Conservation (phyloP, 1,284 basidiomycete genomes). For the Gomphus sp. region DNA sequence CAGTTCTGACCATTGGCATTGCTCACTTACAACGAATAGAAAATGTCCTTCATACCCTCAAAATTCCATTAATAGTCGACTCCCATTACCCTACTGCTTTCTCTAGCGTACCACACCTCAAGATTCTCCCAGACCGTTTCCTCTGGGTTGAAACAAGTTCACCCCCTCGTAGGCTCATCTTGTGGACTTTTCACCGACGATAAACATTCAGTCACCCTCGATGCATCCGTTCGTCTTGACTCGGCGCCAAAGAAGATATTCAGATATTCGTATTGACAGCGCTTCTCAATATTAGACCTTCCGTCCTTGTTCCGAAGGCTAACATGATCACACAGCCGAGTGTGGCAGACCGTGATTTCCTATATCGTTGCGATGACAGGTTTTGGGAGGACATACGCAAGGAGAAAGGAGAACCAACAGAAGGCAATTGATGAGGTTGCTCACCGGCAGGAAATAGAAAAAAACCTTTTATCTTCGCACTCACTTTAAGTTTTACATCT, state of each 20-base stretch:
- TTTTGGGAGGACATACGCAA: too few relatives aligned
- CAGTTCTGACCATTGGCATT: neutral
- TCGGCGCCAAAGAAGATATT: neutral
- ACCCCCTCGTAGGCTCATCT: neutral
- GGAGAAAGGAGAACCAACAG: neutral
- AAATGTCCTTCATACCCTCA: neutral
- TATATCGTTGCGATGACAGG: neutral
- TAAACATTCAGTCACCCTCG: constrained; percentile 1
- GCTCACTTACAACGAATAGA: neutral
- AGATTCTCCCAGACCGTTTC: neutral
- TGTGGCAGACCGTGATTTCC: neutral
- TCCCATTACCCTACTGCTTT: constrained; percentile 1
- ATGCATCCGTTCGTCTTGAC: neutral
- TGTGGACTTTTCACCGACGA: neutral
- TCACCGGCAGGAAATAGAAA: neutral
- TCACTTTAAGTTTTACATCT: neutral
- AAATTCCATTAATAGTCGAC: neutral
- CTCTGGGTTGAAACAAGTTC: neutral
- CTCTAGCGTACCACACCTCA: neutral
- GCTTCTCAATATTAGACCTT: neutral
- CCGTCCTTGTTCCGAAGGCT: too few relatives aligned
- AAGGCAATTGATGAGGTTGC: neutral
- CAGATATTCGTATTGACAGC: neutral
- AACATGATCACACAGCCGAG: neutral
- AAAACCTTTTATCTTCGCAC: constrained; percentile 1